phyloP scores from a whole-genome alignment of 106 monocot species.

The Hemerocallis citrina region DNA sequence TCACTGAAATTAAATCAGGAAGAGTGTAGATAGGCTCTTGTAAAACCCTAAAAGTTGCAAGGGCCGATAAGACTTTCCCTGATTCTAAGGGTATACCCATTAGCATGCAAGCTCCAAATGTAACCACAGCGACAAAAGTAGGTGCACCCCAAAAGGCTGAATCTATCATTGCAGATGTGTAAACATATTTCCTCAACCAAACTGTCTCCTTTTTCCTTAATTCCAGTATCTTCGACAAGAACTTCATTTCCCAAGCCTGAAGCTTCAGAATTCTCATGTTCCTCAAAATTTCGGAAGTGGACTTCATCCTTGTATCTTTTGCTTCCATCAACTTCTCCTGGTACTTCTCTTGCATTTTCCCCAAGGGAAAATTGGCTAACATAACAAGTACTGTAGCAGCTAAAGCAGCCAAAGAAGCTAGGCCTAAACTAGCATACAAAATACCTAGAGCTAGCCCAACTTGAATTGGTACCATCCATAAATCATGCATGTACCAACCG shows the following conservation, averaged over 20 bases:
- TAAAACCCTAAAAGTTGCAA: slow-evolving; percentile 83
- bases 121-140: slow-evolving; percentile 74
- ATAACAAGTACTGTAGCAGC: slow-evolving; percentile 59
- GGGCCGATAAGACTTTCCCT: slow-evolving; percentile 80
- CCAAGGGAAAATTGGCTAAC: slow-evolving; percentile 60
- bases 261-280: slow-evolving; percentile 97
- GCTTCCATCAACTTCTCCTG: slow-evolving; percentile 79
- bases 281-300: slow-evolving; percentile 71
- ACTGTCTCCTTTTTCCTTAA: slow-evolving; percentile 51
- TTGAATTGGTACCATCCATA: slow-evolving; percentile 83
- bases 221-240: slow-evolving; percentile 59
- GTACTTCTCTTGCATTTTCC: slow-evolving; percentile 58
- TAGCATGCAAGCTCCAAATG: slow-evolving; percentile 71
- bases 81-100: slow-evolving; percentile 79
- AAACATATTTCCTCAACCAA: slow-evolving; percentile 73
- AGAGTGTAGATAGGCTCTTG: slow-evolving; percentile 76
- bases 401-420: slow-evolving; percentile 69
- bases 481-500: slow-evolving; percentile 78
- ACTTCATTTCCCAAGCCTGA: slow-evolving; percentile 97
- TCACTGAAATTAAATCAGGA: slow-evolving; percentile 63
- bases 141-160: slow-evolving; percentile 73
- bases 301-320: slow-evolving; percentile 86
- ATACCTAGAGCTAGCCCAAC: slow-evolving; percentile 53
- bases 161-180: slow-evolving; percentile 42
- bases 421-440: slow-evolving; percentile 56